Conservation (phyloP, 768 basidiomycete genomes). For the Suillus paluster region DNA sequence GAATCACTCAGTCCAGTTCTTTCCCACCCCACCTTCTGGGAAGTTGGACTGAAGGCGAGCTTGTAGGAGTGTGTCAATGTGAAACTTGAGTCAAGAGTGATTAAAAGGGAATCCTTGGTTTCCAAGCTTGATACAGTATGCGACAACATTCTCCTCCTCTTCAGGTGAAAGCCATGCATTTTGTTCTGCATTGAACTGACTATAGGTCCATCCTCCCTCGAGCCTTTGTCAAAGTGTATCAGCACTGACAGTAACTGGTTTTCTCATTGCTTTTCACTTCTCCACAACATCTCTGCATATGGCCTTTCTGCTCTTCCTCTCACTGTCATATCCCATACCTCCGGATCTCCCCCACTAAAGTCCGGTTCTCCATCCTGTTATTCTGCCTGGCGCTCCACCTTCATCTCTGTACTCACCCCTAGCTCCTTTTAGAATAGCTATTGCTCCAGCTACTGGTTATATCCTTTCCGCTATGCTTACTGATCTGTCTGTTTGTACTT, state of each 20-base stretch:
- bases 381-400: no score
- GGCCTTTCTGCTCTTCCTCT: not conserved
- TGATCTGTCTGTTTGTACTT: no score
- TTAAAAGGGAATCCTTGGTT: slow-evolving; percentile 33
- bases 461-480: no score
- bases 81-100: slow-evolving; percentile 24
- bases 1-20: slow-evolving; percentile 39
- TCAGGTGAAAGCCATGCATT: slow-evolving; percentile 31
- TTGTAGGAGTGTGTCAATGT: slow-evolving; percentile 29
- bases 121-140: slow-evolving; percentile 23
- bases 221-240: slow-evolving; percentile 2
- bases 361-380: no score
- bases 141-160: slow-evolving; percentile 32
- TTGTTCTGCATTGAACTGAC: not conserved
- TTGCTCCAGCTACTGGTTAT: no score
- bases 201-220: slow-evolving; percentile 1
- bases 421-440: no score
- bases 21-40: slow-evolving; percentile 36
- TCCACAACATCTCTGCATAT: not conserved
- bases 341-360: no score
- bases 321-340: no score
- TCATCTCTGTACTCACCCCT: no score
- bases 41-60: slow-evolving; percentile 35
- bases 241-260: slow-evolving; percentile 4
- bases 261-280: slow-evolving; percentile 2